phyloP scores from a whole-genome alignment of 2,329 filamentous ascomycete species.

The Alternaria ethzedia region DNA sequence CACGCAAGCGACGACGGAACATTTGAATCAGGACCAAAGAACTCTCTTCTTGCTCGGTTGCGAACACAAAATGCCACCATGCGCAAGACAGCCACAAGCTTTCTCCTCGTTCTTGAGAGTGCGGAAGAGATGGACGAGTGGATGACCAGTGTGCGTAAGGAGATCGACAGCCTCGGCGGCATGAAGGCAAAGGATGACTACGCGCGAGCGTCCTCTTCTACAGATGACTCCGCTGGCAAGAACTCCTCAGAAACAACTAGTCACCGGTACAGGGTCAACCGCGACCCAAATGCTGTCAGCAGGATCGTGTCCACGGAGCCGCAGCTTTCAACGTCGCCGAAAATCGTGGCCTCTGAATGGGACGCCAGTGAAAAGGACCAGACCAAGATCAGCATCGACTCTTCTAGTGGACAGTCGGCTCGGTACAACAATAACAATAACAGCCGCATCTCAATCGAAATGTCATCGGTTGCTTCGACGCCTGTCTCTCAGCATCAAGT shows the following conservation, averaged over 20 bases:
- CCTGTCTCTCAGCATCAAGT: constrained; percentile 43
- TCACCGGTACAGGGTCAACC: constrained; percentile 47
- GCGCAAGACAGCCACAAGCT: constrained; percentile 65
- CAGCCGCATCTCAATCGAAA: constrained; percentile 43
- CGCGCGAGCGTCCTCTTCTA: constrained; percentile 35
- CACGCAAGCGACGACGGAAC: constrained; percentile 65
- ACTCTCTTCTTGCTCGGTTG: constrained; percentile 70
- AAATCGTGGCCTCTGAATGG: constrained; percentile 40
- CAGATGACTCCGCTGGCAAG: constrained; percentile 32
- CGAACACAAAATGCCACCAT: constrained; percentile 63
- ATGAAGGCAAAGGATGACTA: constrained; percentile 57
- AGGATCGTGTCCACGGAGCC: constrained; percentile 44
- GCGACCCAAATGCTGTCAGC: constrained; percentile 41
- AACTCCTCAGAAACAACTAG: constrained; percentile 37
- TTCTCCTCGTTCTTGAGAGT: constrained; percentile 75
- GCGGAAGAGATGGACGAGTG: constrained; percentile 78
- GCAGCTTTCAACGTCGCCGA: constrained; percentile 39
- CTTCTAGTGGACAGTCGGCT: constrained; percentile 37
- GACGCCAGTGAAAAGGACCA: constrained; percentile 35
- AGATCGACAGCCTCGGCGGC: constrained; percentile 74
- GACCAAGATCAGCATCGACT: constrained; percentile 37
- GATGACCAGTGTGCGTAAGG: constrained; percentile 71
- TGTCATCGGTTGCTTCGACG: constrained; percentile 45
- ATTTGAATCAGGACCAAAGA: constrained; percentile 51
- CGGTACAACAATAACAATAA: constrained; percentile 31